Base-by-base conservation (phyloP, 768 basidiomycete genomes). In the Sporobolomyces pararoseus region DNA sequence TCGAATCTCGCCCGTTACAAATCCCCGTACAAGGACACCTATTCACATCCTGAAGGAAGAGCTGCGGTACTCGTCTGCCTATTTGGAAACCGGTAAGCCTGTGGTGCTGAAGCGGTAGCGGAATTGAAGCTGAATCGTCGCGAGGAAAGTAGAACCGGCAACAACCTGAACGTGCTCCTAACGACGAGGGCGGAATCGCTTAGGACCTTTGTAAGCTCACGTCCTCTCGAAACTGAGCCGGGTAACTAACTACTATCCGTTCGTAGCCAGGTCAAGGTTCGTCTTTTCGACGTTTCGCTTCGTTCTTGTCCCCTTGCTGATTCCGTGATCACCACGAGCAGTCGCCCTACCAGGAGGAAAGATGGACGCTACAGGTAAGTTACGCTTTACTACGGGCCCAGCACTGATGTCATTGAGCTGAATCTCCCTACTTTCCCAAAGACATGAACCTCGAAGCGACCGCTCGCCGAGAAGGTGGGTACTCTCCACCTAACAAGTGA, bases 371-470 rank as follows among this genome's bases (percentile, higher is more conserved):
- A 55, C 53, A 39, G 71, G 71, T 72, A 19, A 21, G 63, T 16
- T 14, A 2, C 39, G 0, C 17, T 1, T 39, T 7, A 25, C 35
- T 39, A 17, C 39, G 9, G 39, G 9, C 39, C 39, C 17, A 9
- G 10, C 17, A 9, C 39, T 42, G 39, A 9, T 17, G 10, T 42
- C 39, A 9, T 17, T 17, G 17, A 9, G 9, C 17, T 17, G 4
- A 25, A 44, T 7, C 42, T 44, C 17, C 4, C 16, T 60, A 12
- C 25, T 1, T 1, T 16, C 19, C 37, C 10, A 42, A 9, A 69
- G 72, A 73, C 49, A 54, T 70, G 9, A 73, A 73, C 37, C 65
- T 70, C 46, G 72, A 73, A 31, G 68, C 72, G 29, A 69, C 72
- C 0, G 72, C 72, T 14, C 64, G 72, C 6, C 50, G 72, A 9